Evolutionary conservation across 352 stramenopile species (phyloP).

Genomic region (Phytophthora sp.): DNA sequence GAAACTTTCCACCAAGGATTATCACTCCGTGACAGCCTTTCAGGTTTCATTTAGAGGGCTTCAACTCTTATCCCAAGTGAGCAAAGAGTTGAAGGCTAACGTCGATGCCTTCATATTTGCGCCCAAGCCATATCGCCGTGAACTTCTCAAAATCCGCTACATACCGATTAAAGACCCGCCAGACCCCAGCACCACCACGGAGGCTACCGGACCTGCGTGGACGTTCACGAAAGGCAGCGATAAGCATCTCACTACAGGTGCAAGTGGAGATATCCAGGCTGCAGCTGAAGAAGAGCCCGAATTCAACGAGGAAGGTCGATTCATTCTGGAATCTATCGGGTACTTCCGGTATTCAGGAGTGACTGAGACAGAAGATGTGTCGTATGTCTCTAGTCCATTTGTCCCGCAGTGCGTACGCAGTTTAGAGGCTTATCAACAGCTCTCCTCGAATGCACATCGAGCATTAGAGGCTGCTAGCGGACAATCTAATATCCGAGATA

Average conservation of each 20-base stretch:
- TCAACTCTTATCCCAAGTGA: constrained; percentile 47
- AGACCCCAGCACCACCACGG: constrained; percentile 13
- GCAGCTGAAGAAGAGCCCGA: constrained; percentile 28
- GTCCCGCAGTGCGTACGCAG: constrained; percentile 94
- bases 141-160: constrained; percentile 65
- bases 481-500: constrained; percentile 90
- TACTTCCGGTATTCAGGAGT: constrained; percentile 93
- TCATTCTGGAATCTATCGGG: constrained; percentile 87
- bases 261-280: constrained; percentile 8
- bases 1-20: constrained; percentile 70
- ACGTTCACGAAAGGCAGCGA: constrained; percentile 40
- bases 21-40: constrained; percentile 68
- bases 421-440: constrained; percentile 65
- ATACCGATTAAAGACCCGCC: constrained; percentile 58
- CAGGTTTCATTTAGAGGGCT: constrained; percentile 59
- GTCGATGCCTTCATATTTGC: constrained; percentile 69
- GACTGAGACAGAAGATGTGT: constrained; percentile 96
- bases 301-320: constrained; percentile 34
- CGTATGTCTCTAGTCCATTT: constrained; percentile 95
- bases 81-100: constrained; percentile 49
- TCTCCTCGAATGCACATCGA: constrained; percentile 93
- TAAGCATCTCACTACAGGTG: constrained; percentile 36
- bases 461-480: constrained; percentile 85
- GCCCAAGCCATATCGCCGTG: constrained; percentile 57
- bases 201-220: constrained; percentile 35